Evolutionary conservation across 768 basidiomycete genomes (phyloP), one percentile per base, ranked within the genome.

Genomic region (Auricularia cornea): DNA sequence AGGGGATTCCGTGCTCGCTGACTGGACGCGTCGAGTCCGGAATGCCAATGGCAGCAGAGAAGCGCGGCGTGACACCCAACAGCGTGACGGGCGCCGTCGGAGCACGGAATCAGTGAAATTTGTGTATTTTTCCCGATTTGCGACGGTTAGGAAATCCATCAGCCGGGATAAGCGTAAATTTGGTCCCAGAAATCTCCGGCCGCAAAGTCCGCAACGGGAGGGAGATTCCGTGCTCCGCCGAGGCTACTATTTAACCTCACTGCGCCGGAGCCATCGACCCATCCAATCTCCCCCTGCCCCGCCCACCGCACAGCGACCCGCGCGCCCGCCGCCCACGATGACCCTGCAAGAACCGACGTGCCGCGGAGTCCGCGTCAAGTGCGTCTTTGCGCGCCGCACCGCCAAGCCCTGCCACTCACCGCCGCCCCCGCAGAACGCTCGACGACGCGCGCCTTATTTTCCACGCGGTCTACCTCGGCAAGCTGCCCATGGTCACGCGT

Each of bases 371-470:
- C 87, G 89, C 72, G 86, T 92, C 67, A 84, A 89, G 67, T 88
- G 56, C 26, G 54, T 26, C 33, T n/a, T 14, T 38, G 62, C 57
- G n/a, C 12, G 57, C 30, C 57, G 62, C 40, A 26, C 44, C 41
- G 40, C 40, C 40, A 40, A 16, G 14, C 20, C 14, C 30, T 10
- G 35, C 12, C 29, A 11, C 29, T 61, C 18, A 29, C 35, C 40
- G 38, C 18, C 52, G n/a, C n/a, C 33, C 26, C 33, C 41, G 18
- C 52, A 48, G 33, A 23, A 59, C 86, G 3, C 89, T 88, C 16
- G 80, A 84, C 66, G 90, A 92, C 72, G 90, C 90, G n/a, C 79
- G 88, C 60, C 86, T 87, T 66, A 86, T 92, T 69, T 92, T 92
- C 75, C 79, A 88, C 70, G 91, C 84, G 59, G 90, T 92, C 60